Evolutionary conservation across 768 basidiomycete genomes (phyloP).

Genomic region (Mycena amicta): DNA sequence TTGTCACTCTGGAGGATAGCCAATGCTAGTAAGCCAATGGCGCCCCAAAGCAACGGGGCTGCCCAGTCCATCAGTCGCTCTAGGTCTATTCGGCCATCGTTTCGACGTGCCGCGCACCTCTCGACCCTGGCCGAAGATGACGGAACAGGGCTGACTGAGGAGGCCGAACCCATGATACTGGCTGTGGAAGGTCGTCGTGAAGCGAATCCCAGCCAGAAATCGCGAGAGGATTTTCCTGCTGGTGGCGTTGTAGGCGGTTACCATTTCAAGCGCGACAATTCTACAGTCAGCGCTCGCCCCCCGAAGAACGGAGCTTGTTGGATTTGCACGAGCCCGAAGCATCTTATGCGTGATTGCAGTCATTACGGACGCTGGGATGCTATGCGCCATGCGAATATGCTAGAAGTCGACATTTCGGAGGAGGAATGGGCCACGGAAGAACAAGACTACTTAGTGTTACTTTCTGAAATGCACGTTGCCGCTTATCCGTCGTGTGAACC

Average conservation of each 20-base stretch:
- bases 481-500: too few relatives aligned
- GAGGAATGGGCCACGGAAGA: background rate
- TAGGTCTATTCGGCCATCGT: too few relatives aligned
- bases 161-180: background rate
- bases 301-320: slow-evolving; percentile 18
- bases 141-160: too few relatives aligned
- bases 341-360: slow-evolving; percentile 17
- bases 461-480: slow-evolving; percentile 10
- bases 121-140: too few relatives aligned
- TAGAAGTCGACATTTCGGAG: slow-evolving; percentile 13
- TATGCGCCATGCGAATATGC: slow-evolving; percentile 7
- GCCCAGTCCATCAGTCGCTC: too few relatives aligned
- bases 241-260: background rate
- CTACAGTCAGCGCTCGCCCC: background rate
- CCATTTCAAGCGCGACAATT: slow-evolving; percentile 3
- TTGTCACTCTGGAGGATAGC: background rate
- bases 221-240: background rate
- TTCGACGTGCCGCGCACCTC: too few relatives aligned
- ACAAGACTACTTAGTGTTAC: slow-evolving; percentile 21
- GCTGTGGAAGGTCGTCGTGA: background rate
- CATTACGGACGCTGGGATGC: slow-evolving; percentile 16
- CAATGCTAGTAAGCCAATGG: background rate
- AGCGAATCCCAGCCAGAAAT: background rate
- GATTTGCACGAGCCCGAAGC: slow-evolving; percentile 21
- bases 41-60: background rate